phyloP scores from a whole-genome alignment of 169 alveolate species.

The Amoebophrya sp. region DNA sequence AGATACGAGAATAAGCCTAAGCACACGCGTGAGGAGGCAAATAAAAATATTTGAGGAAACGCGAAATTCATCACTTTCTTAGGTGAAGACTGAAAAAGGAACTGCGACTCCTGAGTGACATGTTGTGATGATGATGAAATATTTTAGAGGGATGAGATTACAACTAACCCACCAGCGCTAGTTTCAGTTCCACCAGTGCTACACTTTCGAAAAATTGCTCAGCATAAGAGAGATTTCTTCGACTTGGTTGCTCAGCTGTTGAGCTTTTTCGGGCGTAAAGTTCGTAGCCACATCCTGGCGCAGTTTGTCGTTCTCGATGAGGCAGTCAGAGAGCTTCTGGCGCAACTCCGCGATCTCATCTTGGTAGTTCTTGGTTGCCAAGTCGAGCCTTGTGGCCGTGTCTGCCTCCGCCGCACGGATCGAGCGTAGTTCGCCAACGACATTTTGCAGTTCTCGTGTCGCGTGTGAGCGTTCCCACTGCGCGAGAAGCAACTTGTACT shows the following conservation, averaged over 20 bases:
- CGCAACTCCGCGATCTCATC: neutral
- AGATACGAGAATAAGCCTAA: no score
- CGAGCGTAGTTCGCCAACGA: neutral
- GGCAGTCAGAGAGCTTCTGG: neutral
- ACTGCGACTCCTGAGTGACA: no score
- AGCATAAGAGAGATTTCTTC: no score
- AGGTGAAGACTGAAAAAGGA: no score
- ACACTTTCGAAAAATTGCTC: no score
- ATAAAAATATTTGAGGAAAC: no score
- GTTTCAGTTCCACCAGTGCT: no score
- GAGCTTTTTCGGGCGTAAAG: neutral
- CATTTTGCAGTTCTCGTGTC: neutral
- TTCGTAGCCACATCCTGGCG: neutral
- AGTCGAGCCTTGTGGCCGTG: neutral
- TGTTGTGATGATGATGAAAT: no score
- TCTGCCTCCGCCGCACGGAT: neutral
- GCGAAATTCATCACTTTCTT: no score
- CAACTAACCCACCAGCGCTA: no score
- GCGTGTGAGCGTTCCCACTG: neutral
- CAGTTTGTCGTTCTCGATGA: neutral
- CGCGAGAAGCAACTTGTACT: conserved; percentile 5
- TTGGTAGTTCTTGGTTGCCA: neutral
- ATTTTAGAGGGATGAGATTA: no score
- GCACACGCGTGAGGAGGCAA: no score
- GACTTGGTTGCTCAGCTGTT: neutral